These are phyloP conservation scores for Isatis tinctoria DNA, from an alignment of 345 rosid species.

Conservation along the genomic window DNA sequence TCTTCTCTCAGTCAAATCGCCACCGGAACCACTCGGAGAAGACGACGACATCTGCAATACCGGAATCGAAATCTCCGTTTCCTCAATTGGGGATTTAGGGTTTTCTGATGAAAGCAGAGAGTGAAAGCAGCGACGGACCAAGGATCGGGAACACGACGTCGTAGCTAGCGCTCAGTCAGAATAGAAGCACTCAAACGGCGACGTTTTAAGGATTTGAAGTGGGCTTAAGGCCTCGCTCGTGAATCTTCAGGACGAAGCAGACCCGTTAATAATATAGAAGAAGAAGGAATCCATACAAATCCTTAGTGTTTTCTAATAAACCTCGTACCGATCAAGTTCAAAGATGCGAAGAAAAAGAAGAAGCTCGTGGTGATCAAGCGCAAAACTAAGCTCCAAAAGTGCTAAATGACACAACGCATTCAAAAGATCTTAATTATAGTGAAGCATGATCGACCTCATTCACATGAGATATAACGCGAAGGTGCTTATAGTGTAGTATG, in stretches of 20 bases:
- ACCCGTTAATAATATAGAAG: background rate
- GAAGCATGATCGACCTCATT: too few species aligned
- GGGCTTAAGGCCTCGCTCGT: background rate
- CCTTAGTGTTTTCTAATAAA: background rate
- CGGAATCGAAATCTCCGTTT: background rate
- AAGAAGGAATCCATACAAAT: background rate
- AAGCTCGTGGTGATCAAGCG: too few species aligned
- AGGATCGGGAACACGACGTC: background rate
- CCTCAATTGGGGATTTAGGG: slow-evolving; percentile 26
- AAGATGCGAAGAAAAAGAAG: too few species aligned
- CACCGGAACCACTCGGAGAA: slow-evolving; percentile 27
- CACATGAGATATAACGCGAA: too few species aligned
- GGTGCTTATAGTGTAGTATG: too few species aligned
- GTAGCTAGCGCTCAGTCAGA: too few species aligned
- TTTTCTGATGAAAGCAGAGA: background rate
- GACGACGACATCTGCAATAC: slow-evolving; percentile 29
- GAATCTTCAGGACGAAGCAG: background rate
- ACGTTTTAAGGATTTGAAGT: background rate
- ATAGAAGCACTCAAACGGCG: background rate
- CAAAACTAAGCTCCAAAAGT: too few species aligned
- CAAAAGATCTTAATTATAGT: too few species aligned
- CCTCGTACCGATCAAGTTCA: too few species aligned
- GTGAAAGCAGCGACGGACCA: slow-evolving; percentile 7
- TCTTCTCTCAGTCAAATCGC: slow-evolving; percentile 63
- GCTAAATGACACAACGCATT: too few species aligned